Conservation (phyloP, 345 rosid genomes). For the Salix exigua region DNA sequence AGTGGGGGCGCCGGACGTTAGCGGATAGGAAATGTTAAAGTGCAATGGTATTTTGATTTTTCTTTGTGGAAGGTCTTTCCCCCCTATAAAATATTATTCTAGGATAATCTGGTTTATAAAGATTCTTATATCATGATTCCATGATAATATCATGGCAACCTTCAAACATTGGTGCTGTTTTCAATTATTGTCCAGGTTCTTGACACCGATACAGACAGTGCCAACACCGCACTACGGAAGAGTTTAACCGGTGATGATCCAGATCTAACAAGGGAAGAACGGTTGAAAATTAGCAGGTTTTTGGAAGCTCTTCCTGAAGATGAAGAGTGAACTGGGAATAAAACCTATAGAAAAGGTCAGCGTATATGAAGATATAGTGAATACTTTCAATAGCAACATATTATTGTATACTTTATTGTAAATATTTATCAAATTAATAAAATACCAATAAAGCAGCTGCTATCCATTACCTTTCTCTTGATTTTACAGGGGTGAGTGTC, state of each 20-base stretch:
- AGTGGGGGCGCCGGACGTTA: neutral
- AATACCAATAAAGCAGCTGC: constrained; percentile 7
- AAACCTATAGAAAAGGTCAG: neutral
- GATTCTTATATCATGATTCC: neutral
- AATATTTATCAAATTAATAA: neutral
- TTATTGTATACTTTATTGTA: neutral
- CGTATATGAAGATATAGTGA: constrained; percentile 8
- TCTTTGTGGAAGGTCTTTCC: neutral
- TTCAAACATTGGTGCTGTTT: neutral
- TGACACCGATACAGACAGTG: constrained; percentile 38
- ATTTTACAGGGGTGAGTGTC: neutral
- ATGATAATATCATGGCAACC: neutral
- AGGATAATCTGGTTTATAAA: neutral
- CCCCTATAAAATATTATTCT: neutral
- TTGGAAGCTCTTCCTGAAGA: constrained; percentile 49
- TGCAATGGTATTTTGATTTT: neutral
- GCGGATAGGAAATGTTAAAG: neutral
- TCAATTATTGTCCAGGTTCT: constrained; percentile 42
- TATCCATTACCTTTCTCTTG: neutral
- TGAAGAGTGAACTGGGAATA: constrained; percentile 22
- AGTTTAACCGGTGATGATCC: constrained; percentile 58
- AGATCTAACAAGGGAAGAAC: constrained; percentile 53
- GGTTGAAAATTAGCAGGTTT: constrained; percentile 47
- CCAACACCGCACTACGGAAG: constrained; percentile 38
- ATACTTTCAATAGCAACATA: neutral